Evolutionary conservation across 768 basidiomycete genomes (phyloP).

Genomic region (Tylopilus subfusipes): DNA sequence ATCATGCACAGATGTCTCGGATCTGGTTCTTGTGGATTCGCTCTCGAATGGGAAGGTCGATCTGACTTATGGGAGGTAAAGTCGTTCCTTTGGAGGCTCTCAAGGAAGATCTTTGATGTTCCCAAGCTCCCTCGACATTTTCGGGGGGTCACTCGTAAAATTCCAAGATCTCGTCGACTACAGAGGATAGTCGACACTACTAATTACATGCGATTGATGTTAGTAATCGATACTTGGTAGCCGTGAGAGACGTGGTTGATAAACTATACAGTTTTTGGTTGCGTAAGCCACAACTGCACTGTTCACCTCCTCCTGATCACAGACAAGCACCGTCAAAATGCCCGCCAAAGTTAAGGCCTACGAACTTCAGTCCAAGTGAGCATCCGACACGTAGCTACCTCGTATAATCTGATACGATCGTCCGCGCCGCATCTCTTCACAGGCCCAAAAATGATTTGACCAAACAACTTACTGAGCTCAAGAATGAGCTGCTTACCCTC

Average conservation of each 20-base stretch:
- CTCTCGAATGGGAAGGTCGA: conserved; percentile 77
- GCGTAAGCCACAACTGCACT: conserved; percentile 30
- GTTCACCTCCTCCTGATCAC: conserved; percentile 29
- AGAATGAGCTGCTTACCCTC: conserved; percentile 88
- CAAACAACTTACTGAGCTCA: conserved; percentile 91
- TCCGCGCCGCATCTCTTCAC: conserved; percentile 1
- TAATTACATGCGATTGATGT: too few relatives aligned
- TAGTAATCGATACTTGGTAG: not conserved
- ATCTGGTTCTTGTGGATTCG: conserved; percentile 74
- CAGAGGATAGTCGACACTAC: not conserved
- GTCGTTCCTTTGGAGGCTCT: not conserved
- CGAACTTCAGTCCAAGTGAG: conserved; percentile 94
- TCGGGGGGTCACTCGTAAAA: conserved; percentile 60
- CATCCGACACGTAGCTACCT: conserved; percentile 1
- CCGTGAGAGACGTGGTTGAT: conserved; percentile 41
- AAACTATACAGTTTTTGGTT: conserved; percentile 38
- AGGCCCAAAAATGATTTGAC: conserved; percentile 97
- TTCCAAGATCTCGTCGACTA: conserved; percentile 48
- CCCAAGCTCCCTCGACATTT: conserved; percentile 61
- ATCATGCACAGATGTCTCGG: conserved; percentile 60
- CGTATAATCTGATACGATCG: conserved; percentile 7
- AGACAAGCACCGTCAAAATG: conserved; percentile 52
- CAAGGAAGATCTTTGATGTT: not conserved
- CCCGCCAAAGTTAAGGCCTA: conserved; percentile 93
- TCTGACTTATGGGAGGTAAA: conserved; percentile 38